Evolutionary conservation across 306 rosid species (phyloP).

Genomic region (Carpinus fangiana): DNA sequence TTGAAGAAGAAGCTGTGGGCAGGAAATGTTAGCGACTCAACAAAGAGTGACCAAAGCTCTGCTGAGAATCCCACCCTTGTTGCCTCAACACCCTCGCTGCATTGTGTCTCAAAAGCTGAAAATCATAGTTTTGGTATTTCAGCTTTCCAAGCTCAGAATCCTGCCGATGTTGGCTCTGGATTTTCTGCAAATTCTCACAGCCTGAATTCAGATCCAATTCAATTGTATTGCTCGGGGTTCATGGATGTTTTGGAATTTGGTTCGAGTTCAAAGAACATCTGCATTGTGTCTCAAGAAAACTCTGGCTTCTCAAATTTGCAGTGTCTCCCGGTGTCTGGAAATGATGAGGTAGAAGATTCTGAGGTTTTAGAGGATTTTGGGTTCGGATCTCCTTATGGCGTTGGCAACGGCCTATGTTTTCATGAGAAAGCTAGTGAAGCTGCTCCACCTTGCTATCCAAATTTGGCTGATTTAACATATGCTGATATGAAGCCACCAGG

Average conservation of each 20-base stretch:
- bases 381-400: slow-evolving; percentile 47
- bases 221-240: slow-evolving; percentile 11
- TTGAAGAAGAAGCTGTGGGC: slow-evolving; percentile 67
- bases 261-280: slow-evolving; percentile 30
- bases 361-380: slow-evolving; percentile 49
- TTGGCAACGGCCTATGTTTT: slow-evolving; percentile 30
- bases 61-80: slow-evolving; percentile 16
- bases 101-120: slow-evolving; percentile 27
- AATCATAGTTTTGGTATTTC: slow-evolving; percentile 25
- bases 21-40: slow-evolving; percentile 37
- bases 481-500: slow-evolving; percentile 39
- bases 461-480: slow-evolving; percentile 44
- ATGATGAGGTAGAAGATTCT: slow-evolving; percentile 28
- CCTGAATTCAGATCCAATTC: slow-evolving; percentile 27
- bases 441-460: slow-evolving; percentile 34
- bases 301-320: slow-evolving; percentile 45
- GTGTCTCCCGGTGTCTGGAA: slow-evolving; percentile 25
- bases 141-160: slow-evolving; percentile 27
- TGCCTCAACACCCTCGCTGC: slow-evolving; percentile 25
- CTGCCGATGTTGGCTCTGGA: slow-evolving; percentile 19
- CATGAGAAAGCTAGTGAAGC: slow-evolving; percentile 39
- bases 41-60: slow-evolving; percentile 12
- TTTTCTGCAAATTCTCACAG: slow-evolving; percentile 15
- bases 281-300: slow-evolving; percentile 44
- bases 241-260: slow-evolving; percentile 36